phyloP scores from a whole-genome alignment of 2,329 filamentous ascomycete genomes.

The Fusarium sp. region DNA sequence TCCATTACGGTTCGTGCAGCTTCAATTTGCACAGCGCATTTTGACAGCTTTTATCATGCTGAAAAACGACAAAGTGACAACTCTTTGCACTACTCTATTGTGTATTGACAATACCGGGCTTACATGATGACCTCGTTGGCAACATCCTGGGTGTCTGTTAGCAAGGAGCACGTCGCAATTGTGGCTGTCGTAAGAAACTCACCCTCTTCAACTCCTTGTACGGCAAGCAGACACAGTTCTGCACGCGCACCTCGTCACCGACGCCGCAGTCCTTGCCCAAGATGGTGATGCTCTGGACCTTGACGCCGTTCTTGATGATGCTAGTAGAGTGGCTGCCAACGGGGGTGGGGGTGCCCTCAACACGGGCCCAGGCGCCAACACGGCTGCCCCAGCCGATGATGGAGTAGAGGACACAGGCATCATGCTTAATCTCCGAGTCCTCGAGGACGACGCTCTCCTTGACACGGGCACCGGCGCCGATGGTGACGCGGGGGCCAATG shows the following conservation, averaged over 20 bases:
- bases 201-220: conserved; percentile 98
- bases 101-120: conserved; percentile 17
- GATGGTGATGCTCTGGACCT: conserved; percentile 98
- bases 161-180: conserved; percentile 1
- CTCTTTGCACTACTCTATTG: conserved; percentile 29
- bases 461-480: conserved; percentile 90
- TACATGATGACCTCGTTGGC: conserved; percentile 94
- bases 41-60: conserved; percentile 18
- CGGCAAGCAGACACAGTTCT: conserved; percentile 97
- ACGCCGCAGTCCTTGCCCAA: conserved; percentile 96
- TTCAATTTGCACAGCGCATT: conserved; percentile 23
- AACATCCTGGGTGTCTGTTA: conserved; percentile 76
- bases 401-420: conserved; percentile 94
- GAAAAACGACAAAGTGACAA: conserved; percentile 21
- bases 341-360: conserved; percentile 93
- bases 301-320: conserved; percentile 97
- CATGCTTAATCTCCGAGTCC: conserved; percentile 95
- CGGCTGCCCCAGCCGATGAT: conserved; percentile 98
- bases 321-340: conserved; percentile 91
- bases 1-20: conserved; percentile 35
- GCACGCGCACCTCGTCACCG: conserved; percentile 93
- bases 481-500: conserved; percentile 87
- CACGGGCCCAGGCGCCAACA: conserved; percentile 97
- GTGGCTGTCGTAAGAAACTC: conserved; percentile 53
- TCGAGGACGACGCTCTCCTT: conserved; percentile 98